Conservation (phyloP, 2,329 filamentous ascomycete genomes). For the Davidsoniella neocaledoniae region DNA sequence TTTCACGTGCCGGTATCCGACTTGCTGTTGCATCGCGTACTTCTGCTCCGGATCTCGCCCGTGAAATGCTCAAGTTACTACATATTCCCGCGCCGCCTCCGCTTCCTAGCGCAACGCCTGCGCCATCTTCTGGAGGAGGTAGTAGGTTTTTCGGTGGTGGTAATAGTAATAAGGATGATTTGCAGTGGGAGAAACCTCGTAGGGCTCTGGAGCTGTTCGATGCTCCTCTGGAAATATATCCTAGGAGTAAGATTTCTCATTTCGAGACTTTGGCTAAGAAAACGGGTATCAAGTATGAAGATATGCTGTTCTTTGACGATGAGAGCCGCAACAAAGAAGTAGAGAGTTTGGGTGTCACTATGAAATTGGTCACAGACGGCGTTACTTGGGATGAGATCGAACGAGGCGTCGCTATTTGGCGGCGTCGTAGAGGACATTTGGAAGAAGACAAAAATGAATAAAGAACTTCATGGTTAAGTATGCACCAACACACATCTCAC, state of each 20-base stretch:
- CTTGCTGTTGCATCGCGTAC: constrained; percentile 72
- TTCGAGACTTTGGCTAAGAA: constrained; percentile 57
- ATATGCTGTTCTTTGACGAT: constrained; percentile 95
- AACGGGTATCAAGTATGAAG: constrained; percentile 54
- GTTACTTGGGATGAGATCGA: constrained; percentile 64
- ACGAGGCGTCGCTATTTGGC: constrained; percentile 64
- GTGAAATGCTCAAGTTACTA: constrained; percentile 63
- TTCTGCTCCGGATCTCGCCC: constrained; percentile 58
- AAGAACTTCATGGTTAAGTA: neutral
- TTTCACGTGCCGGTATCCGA: constrained; percentile 28
- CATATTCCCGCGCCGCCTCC: constrained; percentile 31
- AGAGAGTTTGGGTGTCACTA: constrained; percentile 60
- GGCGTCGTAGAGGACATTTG: constrained; percentile 43
- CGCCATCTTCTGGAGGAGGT: neutral
- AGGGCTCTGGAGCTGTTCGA: constrained; percentile 43
- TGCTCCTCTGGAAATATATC: constrained; percentile 46
- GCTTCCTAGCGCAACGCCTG: constrained; percentile 12
- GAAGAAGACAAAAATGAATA: neutral
- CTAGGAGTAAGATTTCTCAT: constrained; percentile 70
- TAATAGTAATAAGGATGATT: constrained; percentile 11
- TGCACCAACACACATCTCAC: no score
- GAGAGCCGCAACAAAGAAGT: constrained; percentile 77
- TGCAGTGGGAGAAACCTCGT: constrained; percentile 20
- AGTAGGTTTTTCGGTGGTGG: constrained; percentile 13
- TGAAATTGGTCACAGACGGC: constrained; percentile 67